Percentiles rank a stretch among this genome's conserved stretches.
Conservation (phyloP, 202 grass and related monocot species). For the Bolboschoenoplectus hybrid region DNA sequence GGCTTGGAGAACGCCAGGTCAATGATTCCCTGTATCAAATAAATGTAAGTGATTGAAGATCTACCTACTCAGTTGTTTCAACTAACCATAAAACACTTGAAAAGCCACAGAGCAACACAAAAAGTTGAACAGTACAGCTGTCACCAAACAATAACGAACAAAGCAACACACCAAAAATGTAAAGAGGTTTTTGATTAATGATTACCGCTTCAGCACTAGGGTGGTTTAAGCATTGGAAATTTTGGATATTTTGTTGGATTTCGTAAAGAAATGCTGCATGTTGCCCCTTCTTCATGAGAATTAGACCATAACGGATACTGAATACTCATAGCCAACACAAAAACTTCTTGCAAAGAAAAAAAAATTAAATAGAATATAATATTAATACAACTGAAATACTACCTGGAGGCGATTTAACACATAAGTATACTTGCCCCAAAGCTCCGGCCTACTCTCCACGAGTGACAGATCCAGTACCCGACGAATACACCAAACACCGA, state of each 20-base stretch:
- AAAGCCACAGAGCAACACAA: neutral
- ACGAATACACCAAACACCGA: constrained; percentile 76
- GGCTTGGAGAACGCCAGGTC: constrained; percentile 69
- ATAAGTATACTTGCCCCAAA: constrained; percentile 95
- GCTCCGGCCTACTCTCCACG: constrained; percentile 82
- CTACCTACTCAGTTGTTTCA: neutral
- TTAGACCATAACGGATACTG: neutral
- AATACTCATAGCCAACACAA: neutral
- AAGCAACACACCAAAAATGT: neutral
- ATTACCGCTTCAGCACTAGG: neutral
- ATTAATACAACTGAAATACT: constrained; percentile 1
- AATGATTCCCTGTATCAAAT: constrained; percentile 60
- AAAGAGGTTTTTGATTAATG: neutral
- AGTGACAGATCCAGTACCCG: constrained; percentile 61
- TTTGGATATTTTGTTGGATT: neutral
- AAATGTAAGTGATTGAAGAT: constrained; percentile 9
- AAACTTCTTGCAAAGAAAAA: neutral
- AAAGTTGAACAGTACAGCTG: neutral
- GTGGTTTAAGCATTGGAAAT: constrained; percentile 1
- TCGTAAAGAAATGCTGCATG: neutral
- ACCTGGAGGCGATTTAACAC: constrained; percentile 94
- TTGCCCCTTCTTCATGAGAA: neutral
- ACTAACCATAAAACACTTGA: neutral
- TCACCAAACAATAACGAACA: neutral
- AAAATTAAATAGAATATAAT: neutral